A percentile compares a stretch with the other conserved stretches of the same genome.
Conservation (phyloP, 495 filamentous ascomycete genomes). For the Lophiotrema nucula region DNA sequence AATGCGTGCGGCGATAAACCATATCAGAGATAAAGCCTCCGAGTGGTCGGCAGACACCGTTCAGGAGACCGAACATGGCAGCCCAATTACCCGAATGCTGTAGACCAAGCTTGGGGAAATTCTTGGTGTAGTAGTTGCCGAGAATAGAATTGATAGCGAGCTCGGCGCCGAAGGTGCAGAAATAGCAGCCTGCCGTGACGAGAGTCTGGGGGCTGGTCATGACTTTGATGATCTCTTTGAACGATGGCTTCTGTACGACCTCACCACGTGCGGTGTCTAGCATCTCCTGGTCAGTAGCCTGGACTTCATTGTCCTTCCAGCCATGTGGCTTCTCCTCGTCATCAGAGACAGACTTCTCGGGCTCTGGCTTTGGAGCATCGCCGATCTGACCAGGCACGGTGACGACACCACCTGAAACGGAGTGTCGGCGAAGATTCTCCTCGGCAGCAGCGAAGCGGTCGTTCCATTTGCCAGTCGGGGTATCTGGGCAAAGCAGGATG, state of each 20-base stretch:
- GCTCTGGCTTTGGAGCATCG: constrained; percentile 23
- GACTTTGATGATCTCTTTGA: constrained; percentile 34
- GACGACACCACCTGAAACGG: constrained; percentile 33
- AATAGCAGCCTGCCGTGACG: constrained; percentile 39
- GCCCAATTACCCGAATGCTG: constrained; percentile 42
- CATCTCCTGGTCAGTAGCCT: constrained; percentile 36
- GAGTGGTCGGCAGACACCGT: constrained; percentile 39
- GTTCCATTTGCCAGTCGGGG: constrained; percentile 40
- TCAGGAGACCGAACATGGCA: constrained; percentile 45
- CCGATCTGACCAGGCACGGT: constrained; percentile 33
- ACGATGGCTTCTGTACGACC: constrained; percentile 40
- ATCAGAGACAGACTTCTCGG: constrained; percentile 15
- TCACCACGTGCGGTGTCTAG: constrained; percentile 41
- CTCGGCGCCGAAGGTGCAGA: constrained; percentile 44
- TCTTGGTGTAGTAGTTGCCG: constrained; percentile 39
- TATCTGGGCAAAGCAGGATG: constrained; percentile 39
- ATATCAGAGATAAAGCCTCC: constrained; percentile 40
- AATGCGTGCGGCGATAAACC: constrained; percentile 34
- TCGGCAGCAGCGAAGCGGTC: constrained; percentile 39
- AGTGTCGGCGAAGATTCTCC: constrained; percentile 34
- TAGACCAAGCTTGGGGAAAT: constrained; percentile 37
- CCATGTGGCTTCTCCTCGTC: constrained; percentile 38
- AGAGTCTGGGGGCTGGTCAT: constrained; percentile 37
- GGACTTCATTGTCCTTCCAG: constrained; percentile 37
- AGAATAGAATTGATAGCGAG: constrained; percentile 43